Conservation (phyloP, 768 basidiomycete species). For the Gymnopilus dilepis region DNA sequence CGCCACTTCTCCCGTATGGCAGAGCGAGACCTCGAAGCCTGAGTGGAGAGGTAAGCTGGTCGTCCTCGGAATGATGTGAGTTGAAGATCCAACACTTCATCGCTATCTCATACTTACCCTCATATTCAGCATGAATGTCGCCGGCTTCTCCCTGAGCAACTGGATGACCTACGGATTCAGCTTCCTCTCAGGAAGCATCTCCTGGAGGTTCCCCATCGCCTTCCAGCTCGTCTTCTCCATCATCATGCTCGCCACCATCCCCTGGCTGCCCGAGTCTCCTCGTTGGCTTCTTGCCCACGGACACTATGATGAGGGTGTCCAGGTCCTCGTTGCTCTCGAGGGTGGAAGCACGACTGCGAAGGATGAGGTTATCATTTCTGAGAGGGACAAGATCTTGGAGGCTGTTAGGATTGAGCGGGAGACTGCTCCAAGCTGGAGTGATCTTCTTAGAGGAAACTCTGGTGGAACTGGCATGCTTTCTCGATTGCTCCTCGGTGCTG, state of each 20-base stretch:
- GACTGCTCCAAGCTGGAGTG: conserved; percentile 44
- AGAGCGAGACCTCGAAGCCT: conserved; percentile 56
- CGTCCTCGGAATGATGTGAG: conserved; percentile 55
- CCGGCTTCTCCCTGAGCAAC: conserved; percentile 54
- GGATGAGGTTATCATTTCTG: conserved; percentile 43
- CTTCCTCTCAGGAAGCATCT: conserved; percentile 45
- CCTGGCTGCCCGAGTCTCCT: conserved; percentile 55
- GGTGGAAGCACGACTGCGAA: conserved; percentile 39
- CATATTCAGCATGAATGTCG: conserved; percentile 50
- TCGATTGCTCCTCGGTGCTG: conserved; percentile 47
- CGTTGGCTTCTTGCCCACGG: conserved; percentile 56
- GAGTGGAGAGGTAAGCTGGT: conserved; percentile 53
- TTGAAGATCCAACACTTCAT: neutral
- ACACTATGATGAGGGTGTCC: conserved; percentile 44
- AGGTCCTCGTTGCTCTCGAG: conserved; percentile 48
- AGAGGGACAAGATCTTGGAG: conserved; percentile 47
- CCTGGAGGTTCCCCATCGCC: conserved; percentile 57
- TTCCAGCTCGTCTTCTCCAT: conserved; percentile 54
- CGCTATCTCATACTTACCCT: neutral
- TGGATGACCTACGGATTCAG: conserved; percentile 62
- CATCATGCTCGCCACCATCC: conserved; percentile 48
- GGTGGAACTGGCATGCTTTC: conserved; percentile 53
- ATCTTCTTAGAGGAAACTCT: conserved; percentile 45
- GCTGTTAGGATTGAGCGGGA: conserved; percentile 50
- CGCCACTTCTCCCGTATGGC: conserved; percentile 56